A percentile compares a stretch with the other conserved stretches of the same genome.
These are phyloP conservation scores for Botrytis pseudocinerea DNA, from an alignment of 2,329 filamentous ascomycete species.

Conservation along the genomic window DNA sequence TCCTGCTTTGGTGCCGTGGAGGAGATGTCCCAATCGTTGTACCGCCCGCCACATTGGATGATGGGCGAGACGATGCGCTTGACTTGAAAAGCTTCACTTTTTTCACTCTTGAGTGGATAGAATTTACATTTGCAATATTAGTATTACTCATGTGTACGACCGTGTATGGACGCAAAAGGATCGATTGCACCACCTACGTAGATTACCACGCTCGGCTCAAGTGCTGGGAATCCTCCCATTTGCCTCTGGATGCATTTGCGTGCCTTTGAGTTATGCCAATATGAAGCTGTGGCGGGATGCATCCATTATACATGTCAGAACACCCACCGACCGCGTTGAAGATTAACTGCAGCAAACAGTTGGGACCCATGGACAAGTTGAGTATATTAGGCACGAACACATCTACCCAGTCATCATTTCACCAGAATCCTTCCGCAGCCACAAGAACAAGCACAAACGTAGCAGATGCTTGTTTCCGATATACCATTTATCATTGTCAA, in stretches of 20 bases:
- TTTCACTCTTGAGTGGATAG: neutral
- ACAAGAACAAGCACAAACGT: neutral
- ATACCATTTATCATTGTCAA: neutral
- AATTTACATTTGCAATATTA: too few relatives aligned
- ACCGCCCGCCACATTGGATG: neutral
- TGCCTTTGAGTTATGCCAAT: too few relatives aligned
- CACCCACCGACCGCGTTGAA: neutral
- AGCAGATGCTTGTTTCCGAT: neutral
- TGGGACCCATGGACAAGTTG: neutral
- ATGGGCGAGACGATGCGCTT: neutral
- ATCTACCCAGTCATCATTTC: neutral
- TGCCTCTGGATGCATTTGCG: neutral
- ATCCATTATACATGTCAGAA: neutral
- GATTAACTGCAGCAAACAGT: neutral
- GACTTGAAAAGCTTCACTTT: neutral
- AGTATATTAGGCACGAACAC: neutral
- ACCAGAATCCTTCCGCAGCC: neutral
- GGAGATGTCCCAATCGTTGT: neutral
- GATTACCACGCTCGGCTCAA: neutral
- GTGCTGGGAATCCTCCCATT: neutral
- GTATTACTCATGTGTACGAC: slow-evolving; percentile 4
- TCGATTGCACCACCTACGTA: neutral
- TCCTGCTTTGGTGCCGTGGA: neutral
- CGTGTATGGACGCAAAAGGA: neutral
- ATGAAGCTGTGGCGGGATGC: neutral